These are phyloP conservation scores for Sugiyamaella boreocaroliniensis DNA, from an alignment of 805 yeast genomes.

Conservation along the genomic window DNA sequence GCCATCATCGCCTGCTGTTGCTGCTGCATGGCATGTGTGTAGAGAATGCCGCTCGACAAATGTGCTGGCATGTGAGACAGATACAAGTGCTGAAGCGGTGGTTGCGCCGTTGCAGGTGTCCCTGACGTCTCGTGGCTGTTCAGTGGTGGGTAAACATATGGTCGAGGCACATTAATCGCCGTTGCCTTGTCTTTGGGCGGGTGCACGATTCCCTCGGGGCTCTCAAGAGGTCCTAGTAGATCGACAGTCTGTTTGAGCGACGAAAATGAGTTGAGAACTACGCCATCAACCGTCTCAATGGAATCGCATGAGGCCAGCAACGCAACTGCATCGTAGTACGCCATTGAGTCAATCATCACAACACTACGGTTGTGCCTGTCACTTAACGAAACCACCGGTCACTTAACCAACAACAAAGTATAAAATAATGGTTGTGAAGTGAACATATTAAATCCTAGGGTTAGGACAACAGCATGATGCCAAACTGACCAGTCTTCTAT, in stretches of 20 bases:
- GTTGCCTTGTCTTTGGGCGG: neutral
- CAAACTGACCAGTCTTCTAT: too few relatives aligned
- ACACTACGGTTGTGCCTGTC: too few relatives aligned
- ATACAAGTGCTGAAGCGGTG: constrained; percentile 9
- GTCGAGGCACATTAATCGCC: neutral
- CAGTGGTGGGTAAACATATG: constrained; percentile 1
- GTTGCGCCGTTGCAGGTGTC: neutral
- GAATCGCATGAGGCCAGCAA: constrained; percentile 36
- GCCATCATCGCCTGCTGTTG: constrained; percentile 1
- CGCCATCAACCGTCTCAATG: constrained; percentile 33
- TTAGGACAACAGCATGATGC: too few relatives aligned
- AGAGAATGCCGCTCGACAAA: constrained; percentile 2
- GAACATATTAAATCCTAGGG: too few relatives aligned
- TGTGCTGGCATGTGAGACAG: constrained; percentile 11
- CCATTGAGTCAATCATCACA: neutral
- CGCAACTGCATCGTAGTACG: constrained; percentile 35
- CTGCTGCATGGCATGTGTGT: constrained; percentile 1
- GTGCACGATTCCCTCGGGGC: neutral
- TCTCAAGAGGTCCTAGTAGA: neutral
- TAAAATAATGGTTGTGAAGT: too few relatives aligned
- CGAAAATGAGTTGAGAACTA: constrained; percentile 23
- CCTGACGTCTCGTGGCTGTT: neutral
- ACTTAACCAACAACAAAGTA: too few relatives aligned
- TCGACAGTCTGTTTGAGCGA: neutral
- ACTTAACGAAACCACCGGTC: too few relatives aligned